Conservation (phyloP, 495 filamentous ascomycete genomes). For the Aspergillus hancockii region DNA sequence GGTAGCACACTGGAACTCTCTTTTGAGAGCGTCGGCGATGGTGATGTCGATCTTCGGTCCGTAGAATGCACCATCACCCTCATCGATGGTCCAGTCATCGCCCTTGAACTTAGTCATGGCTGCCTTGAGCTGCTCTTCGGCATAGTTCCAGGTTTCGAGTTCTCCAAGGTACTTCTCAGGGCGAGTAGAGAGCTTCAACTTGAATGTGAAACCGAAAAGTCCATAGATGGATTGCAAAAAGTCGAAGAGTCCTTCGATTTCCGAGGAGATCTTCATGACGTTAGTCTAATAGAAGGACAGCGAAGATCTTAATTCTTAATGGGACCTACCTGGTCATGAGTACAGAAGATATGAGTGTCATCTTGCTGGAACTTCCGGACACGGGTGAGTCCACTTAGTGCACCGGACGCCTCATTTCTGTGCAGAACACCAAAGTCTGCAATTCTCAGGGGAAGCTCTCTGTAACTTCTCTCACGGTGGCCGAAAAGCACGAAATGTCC, state of each 20-base stretch:
- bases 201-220: conserved; percentile 91
- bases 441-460: conserved; percentile 83
- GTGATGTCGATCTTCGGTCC: conserved; percentile 95
- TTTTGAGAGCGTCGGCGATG: conserved; percentile 75
- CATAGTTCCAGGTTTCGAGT: conserved; percentile 83
- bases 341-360: conserved; percentile 92
- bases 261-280: conserved; percentile 65
- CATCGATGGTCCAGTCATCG: conserved; percentile 81
- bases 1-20: conserved; percentile 89
- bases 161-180: conserved; percentile 91
- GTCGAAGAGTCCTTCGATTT: conserved; percentile 86
- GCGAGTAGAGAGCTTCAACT: conserved; percentile 90
- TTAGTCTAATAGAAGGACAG: conserved; percentile 13
- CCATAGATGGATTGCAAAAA: conserved; percentile 84
- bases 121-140: conserved; percentile 73
- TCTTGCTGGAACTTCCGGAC: conserved; percentile 94
- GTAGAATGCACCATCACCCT: conserved; percentile 96
- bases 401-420: conserved; percentile 91
- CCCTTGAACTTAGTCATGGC: conserved; percentile 80
- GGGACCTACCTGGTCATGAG: conserved; percentile 63
- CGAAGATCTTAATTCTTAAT: not conserved
- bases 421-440: conserved; percentile 97
- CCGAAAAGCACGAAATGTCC: conserved; percentile 79
- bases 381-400: conserved; percentile 84
- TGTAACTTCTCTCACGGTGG: conserved; percentile 78